Evolutionary conservation across 108 stramenopile genomes (phyloP).

Genomic region (Epithemia pelagica): DNA sequence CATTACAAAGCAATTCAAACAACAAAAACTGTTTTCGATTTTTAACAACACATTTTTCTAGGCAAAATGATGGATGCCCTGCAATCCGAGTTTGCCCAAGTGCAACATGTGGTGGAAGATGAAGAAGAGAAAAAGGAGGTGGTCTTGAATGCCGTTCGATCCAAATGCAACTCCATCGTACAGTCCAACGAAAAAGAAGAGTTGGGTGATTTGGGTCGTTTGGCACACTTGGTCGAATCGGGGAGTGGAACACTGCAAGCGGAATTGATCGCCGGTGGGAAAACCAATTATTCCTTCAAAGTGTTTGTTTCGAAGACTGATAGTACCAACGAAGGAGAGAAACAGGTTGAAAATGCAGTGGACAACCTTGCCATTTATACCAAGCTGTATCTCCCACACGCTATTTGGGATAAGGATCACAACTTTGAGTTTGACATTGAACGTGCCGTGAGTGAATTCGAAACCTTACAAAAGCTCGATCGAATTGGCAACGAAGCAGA

Average conservation of each 20-base stretch:
- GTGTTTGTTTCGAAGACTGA: not conserved
- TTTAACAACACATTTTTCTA: no score
- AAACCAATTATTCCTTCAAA: not conserved
- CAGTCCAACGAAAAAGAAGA: no score
- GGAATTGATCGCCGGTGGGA: not conserved
- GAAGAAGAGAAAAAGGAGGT: not conserved
- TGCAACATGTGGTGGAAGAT: not conserved
- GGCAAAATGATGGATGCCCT: not conserved
- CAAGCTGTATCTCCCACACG: not conserved
- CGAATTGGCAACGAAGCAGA: not conserved
- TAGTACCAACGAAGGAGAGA: not conserved
- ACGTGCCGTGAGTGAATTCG: not conserved
- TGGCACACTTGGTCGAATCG: not conserved
- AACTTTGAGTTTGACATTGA: not conserved
- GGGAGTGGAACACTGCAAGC: not conserved
- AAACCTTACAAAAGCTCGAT: not conserved
- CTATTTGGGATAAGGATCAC: not conserved
- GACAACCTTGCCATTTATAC: not conserved
- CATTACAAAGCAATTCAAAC: no score
- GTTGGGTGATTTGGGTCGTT: not conserved
- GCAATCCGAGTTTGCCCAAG: constrained; percentile 1
- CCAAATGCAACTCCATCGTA: not conserved
- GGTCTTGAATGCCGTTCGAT: not conserved
- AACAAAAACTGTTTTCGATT: no score
- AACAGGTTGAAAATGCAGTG: not conserved